These are phyloP conservation scores for Dipteronia dyeriana DNA, from an alignment of 345 rosid genomes.

Conservation along the genomic window DNA sequence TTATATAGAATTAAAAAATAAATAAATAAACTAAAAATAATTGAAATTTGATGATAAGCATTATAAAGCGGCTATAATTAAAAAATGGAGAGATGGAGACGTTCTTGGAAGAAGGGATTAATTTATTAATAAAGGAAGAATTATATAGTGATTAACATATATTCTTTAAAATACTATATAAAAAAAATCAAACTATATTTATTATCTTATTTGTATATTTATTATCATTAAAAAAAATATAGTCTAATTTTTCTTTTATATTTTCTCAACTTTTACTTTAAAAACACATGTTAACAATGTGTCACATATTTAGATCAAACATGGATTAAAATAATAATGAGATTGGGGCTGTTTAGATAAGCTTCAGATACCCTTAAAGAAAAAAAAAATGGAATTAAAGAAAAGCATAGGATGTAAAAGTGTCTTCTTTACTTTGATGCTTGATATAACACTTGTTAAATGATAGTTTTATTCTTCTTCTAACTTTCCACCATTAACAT, in stretches of 20 bases:
- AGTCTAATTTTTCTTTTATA: too few relatives aligned
- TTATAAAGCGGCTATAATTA: too few relatives aligned
- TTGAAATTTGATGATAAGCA: neutral
- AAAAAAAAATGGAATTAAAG: neutral
- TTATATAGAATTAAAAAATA: neutral
- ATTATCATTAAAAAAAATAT: too few relatives aligned
- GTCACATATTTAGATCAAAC: neutral
- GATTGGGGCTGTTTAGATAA: slow-evolving; percentile 19
- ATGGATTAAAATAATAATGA: neutral
- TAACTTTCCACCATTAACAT: neutral
- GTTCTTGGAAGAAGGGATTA: neutral
- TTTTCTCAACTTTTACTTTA: too few relatives aligned
- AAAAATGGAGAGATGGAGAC: too few relatives aligned
- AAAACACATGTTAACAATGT: too few relatives aligned
- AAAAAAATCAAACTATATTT: too few relatives aligned
- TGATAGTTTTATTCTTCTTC: slow-evolving; percentile 9
- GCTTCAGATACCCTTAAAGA: slow-evolving; percentile 9
- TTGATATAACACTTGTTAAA: neutral
- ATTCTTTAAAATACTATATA: too few relatives aligned
- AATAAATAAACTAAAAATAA: neutral
- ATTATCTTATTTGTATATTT: too few relatives aligned
- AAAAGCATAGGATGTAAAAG: slow-evolving; percentile 13
- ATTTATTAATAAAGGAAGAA: slow-evolving; percentile 2
- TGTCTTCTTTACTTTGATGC: slow-evolving; percentile 12
- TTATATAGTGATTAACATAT: neutral